These are phyloP conservation scores for Lindgomyces ingoldianus DNA, from an alignment of 495 filamentous ascomycete genomes.

Conservation along the genomic window DNA sequence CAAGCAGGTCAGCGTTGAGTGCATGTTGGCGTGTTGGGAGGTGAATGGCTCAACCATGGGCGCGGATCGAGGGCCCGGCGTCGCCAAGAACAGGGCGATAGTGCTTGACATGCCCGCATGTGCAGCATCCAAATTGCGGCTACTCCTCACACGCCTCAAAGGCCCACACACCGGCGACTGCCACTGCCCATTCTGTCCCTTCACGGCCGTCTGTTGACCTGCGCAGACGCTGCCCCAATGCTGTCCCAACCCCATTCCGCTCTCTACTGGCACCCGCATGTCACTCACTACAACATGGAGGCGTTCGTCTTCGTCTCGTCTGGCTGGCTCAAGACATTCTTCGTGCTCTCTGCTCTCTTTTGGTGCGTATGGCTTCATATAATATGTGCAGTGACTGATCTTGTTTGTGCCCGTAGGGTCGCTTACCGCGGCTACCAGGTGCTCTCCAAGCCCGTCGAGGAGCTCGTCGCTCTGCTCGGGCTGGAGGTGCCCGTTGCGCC, in stretches of 20 bases:
- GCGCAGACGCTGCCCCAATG: slow-evolving; percentile 14
- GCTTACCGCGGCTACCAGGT: slow-evolving; percentile 80
- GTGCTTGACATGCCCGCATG: too few relatives aligned
- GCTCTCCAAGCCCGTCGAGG: slow-evolving; percentile 82
- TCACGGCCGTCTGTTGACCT: slow-evolving; percentile 13
- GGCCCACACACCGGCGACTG: not conserved
- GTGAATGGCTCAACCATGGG: too few relatives aligned
- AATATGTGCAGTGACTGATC: not conserved
- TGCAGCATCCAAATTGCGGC: slow-evolving; percentile 2
- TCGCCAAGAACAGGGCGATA: too few relatives aligned
- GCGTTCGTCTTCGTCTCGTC: slow-evolving; percentile 31
- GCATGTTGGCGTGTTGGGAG: too few relatives aligned
- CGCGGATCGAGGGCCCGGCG: too few relatives aligned
- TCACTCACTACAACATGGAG: slow-evolving; percentile 37
- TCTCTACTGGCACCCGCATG: slow-evolving; percentile 32
- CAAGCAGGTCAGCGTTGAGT: too few relatives aligned
- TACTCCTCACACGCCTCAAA: not conserved
- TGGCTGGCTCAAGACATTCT: slow-evolving; percentile 37
- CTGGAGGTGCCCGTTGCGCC: slow-evolving; percentile 90
- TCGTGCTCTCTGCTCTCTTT: slow-evolving; percentile 34
- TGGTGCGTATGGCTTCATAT: slow-evolving; percentile 26
- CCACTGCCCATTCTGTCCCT: not conserved
- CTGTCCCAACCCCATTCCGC: slow-evolving; percentile 26
- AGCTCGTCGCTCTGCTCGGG: slow-evolving; percentile 85
- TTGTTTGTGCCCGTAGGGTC: slow-evolving; percentile 57